These are phyloP conservation scores for Macrolepiota fuliginosa DNA, from an alignment of 768 basidiomycete genomes.

Conservation along the genomic window DNA sequence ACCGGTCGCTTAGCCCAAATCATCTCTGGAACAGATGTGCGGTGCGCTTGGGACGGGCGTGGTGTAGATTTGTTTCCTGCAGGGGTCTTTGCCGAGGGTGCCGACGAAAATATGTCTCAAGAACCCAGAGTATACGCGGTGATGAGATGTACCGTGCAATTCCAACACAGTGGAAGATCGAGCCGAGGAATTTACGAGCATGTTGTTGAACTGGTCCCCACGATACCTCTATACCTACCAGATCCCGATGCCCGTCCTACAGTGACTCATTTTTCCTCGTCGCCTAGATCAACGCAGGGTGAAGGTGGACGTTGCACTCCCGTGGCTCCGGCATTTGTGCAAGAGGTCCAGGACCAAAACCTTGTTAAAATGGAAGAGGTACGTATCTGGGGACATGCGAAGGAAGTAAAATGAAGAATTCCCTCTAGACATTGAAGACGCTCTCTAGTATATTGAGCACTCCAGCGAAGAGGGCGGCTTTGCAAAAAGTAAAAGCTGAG, in stretches of 20 bases:
- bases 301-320: too few relatives aligned
- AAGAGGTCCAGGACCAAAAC: too few relatives aligned
- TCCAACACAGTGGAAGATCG: constrained; percentile 34
- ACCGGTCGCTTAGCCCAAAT: constrained; percentile 81
- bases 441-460: too few relatives aligned
- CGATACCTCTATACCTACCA: constrained; percentile 70
- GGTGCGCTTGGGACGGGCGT: constrained; percentile 90
- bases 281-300: too few relatives aligned
- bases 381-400: too few relatives aligned
- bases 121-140: constrained; percentile 87
- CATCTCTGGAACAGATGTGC: constrained; percentile 76
- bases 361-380: too few relatives aligned
- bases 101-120: constrained; percentile 58
- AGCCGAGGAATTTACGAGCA: constrained; percentile 60
- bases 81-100: constrained; percentile 50
- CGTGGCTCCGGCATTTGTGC: too few relatives aligned
- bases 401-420: too few relatives aligned
- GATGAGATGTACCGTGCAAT: constrained; percentile 55
- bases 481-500: too few relatives aligned
- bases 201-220: constrained; percentile 80
- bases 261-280: constrained; percentile 51
- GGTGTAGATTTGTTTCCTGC: constrained; percentile 51
- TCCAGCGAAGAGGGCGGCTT: too few relatives aligned
- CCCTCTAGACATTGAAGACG: too few relatives aligned
- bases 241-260: constrained; percentile 52